Conservation (phyloP, 2,329 filamentous ascomycete genomes). For the Ophiobolus disseminans region DNA sequence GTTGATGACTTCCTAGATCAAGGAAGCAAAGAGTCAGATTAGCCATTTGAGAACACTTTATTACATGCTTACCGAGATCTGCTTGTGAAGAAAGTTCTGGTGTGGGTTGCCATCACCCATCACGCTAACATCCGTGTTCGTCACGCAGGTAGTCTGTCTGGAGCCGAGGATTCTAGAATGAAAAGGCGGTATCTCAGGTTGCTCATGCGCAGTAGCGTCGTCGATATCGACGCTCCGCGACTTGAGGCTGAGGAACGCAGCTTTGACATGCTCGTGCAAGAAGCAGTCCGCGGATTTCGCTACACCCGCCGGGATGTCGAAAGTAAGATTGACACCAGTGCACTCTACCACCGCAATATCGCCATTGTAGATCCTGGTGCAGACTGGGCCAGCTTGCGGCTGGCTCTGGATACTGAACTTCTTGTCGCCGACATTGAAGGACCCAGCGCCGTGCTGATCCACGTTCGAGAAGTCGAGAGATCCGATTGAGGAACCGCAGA, state of each 20-base stretch:
- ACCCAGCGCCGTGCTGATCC: slow-evolving; percentile 6
- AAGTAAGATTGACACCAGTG: neutral
- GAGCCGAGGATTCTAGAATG: neutral
- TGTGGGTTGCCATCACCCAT: slow-evolving; percentile 6
- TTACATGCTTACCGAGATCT: slow-evolving; percentile 6
- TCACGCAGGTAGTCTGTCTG: neutral
- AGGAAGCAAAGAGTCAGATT: neutral
- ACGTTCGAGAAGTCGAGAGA: slow-evolving; percentile 4
- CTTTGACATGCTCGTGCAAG: slow-evolving; percentile 1
- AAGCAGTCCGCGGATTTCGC: slow-evolving; percentile 5
- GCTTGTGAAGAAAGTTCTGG: slow-evolving; percentile 9
- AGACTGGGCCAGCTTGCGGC: slow-evolving; percentile 2
- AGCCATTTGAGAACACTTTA: slow-evolving; percentile 1
- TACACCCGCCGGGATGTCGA: slow-evolving; percentile 3
- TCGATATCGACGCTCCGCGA: neutral
- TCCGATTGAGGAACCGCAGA: slow-evolving; percentile 3
- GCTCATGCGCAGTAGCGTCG: neutral
- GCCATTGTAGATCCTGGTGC: slow-evolving; percentile 5
- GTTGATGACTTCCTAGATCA: neutral
- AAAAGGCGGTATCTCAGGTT: neutral
- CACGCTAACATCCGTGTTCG: neutral
- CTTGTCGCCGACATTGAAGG: neutral
- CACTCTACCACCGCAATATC: slow-evolving; percentile 1
- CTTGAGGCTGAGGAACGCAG: neutral
- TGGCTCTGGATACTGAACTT: slow-evolving; percentile 3